Evolutionary conservation across 2,329 filamentous ascomycete species (phyloP).

Genomic region (Paraconiothyrium sp.): DNA sequence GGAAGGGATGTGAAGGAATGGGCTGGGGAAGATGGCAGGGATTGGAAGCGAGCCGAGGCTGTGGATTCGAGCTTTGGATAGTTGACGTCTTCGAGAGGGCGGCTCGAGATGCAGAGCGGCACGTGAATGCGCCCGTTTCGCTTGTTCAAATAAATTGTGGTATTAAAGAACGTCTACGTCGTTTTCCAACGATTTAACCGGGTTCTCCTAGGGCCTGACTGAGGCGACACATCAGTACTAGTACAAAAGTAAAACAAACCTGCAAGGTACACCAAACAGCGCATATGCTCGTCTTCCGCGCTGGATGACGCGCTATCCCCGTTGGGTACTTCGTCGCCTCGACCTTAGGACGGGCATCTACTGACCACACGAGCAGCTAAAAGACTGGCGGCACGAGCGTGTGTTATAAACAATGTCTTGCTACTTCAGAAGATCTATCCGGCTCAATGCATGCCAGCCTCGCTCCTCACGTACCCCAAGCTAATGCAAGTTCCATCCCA

Average conservation of each 20-base stretch:
- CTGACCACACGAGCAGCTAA: not conserved
- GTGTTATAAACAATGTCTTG: not conserved
- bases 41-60: conserved; percentile 4
- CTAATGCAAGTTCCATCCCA: not conserved
- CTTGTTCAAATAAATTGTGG: not conserved
- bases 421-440: not conserved
- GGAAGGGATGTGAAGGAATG: not conserved
- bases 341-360: not conserved
- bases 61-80: not conserved
- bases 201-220: not conserved
- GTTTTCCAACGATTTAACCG: not conserved
- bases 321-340: not conserved
- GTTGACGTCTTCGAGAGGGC: not conserved
- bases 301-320: not conserved
- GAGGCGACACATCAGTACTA: not conserved
- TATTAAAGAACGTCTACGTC: not conserved
- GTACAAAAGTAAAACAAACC: not conserved
- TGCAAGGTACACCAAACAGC: not conserved
- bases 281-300: not conserved
- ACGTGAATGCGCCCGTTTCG: not conserved
- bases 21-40: not conserved
- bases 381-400: not conserved
- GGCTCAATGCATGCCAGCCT: too few species aligned
- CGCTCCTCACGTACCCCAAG: not conserved
- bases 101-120: not conserved